Evolutionary conservation across 2,329 filamentous ascomycete species (phyloP).

Genomic region (Penicillium vulpinum): DNA sequence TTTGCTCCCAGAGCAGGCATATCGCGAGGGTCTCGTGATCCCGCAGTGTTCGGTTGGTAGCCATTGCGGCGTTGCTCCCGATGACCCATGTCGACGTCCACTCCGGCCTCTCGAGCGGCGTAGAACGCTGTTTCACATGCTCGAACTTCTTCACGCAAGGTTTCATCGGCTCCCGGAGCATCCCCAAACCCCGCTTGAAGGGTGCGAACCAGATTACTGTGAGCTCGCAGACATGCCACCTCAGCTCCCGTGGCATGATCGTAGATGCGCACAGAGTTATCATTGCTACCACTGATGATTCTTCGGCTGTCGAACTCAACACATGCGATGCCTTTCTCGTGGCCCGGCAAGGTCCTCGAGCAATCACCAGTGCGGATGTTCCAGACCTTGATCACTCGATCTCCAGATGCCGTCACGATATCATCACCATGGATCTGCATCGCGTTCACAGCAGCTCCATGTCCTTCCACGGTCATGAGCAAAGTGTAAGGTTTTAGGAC

Average conservation of each 20-base stretch:
- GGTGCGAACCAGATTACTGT: slow-evolving; percentile 83
- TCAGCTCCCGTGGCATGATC: slow-evolving; percentile 83
- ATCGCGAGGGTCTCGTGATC: slow-evolving; percentile 72
- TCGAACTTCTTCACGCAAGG: slow-evolving; percentile 71
- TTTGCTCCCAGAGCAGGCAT: slow-evolving; percentile 77
- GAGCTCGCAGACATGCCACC: slow-evolving; percentile 81
- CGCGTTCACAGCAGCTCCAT: slow-evolving; percentile 90
- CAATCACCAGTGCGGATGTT: slow-evolving; percentile 78
- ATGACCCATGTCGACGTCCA: slow-evolving; percentile 35
- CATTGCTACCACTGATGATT: slow-evolving; percentile 93
- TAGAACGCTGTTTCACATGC: slow-evolving; percentile 74
- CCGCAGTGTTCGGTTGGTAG: slow-evolving; percentile 61
- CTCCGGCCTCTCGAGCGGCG: slow-evolving; percentile 53
- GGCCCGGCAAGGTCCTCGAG: slow-evolving; percentile 76
- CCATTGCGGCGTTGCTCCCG: slow-evolving; percentile 54
- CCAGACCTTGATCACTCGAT: slow-evolving; percentile 93
- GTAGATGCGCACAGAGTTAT: slow-evolving; percentile 94
- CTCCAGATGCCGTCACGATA: slow-evolving; percentile 92
- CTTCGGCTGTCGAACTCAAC: slow-evolving; percentile 93
- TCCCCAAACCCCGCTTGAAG: slow-evolving; percentile 95
- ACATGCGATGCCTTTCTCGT: slow-evolving; percentile 94
- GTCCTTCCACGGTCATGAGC: slow-evolving; percentile 77
- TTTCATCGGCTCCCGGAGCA: slow-evolving; percentile 73
- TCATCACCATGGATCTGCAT: slow-evolving; percentile 85
- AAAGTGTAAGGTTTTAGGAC: slow-evolving; percentile 67